These are phyloP conservation scores for Elaeis guineensis DNA, from an alignment of 176 grass and related monocot genomes.

Conservation along the genomic window DNA sequence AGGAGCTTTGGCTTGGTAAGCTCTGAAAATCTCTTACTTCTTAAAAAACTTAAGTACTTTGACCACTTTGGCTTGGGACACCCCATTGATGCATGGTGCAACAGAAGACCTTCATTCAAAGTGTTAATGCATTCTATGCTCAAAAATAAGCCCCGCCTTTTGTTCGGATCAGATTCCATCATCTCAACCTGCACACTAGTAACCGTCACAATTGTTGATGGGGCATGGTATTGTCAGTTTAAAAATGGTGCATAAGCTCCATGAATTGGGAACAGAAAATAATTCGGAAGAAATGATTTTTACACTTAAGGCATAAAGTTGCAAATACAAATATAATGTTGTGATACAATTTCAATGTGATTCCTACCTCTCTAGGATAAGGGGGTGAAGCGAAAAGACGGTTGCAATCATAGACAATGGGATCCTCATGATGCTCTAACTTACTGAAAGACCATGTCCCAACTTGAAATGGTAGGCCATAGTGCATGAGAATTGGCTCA, in stretches of 20 bases:
- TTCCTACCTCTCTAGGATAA: slow-evolving; percentile 76
- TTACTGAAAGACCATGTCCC: slow-evolving; percentile 98
- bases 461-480: slow-evolving; percentile 87
- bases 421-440: slow-evolving; percentile 85
- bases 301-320: neutral
- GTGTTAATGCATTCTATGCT: slow-evolving; percentile 95
- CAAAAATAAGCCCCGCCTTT: slow-evolving; percentile 66
- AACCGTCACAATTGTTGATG: slow-evolving; percentile 6
- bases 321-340: neutral
- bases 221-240: too few species aligned
- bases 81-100: slow-evolving; percentile 67
- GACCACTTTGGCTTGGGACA: slow-evolving; percentile 88
- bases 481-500: slow-evolving; percentile 87
- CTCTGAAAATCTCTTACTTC: slow-evolving; percentile 77
- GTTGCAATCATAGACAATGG: slow-evolving; percentile 88
- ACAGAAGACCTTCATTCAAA: slow-evolving; percentile 84
- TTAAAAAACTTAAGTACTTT: slow-evolving; percentile 91
- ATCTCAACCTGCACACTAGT: slow-evolving; percentile 55
- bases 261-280: too few species aligned
- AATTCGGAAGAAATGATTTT: too few species aligned
- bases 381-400: slow-evolving; percentile 72
- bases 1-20: slow-evolving; percentile 76
- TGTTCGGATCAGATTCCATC: slow-evolving; percentile 70
- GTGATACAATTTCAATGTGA: slow-evolving; percentile 1
- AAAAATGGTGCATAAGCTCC: too few species aligned